Conservation (phyloP, 345 rosid species). For the Diplotaxis tenuifolia region DNA sequence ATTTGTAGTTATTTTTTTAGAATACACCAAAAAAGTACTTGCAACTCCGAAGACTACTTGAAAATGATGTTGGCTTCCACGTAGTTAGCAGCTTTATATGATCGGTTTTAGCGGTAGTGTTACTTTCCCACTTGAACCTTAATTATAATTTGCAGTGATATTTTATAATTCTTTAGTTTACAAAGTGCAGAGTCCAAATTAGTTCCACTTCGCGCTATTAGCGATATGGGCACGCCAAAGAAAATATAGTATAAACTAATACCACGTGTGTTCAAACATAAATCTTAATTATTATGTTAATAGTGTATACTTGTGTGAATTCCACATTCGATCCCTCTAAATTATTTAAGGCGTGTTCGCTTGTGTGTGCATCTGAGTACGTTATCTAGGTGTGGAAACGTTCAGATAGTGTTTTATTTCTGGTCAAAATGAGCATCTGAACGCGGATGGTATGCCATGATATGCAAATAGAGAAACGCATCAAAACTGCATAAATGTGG, state of each 20-base stretch:
- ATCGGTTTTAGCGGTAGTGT: neutral
- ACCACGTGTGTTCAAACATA: neutral
- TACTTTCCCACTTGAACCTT: slow-evolving; percentile 8
- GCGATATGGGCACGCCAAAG: slow-evolving; percentile 20
- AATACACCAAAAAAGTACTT: neutral
- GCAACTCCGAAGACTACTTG: neutral
- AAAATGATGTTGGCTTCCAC: slow-evolving; percentile 11
- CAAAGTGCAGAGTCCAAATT: slow-evolving; percentile 28
- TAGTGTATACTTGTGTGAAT: neutral
- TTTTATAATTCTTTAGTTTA: neutral
- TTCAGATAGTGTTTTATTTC: neutral
- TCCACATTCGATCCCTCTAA: neutral
- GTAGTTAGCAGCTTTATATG: neutral
- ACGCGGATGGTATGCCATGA: too few species aligned
- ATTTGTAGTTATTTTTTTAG: neutral
- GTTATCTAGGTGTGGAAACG: neutral
- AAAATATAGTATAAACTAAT: neutral
- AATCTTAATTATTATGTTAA: neutral
- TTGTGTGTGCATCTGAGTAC: neutral
- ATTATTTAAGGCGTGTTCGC: neutral
- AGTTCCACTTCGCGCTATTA: slow-evolving; percentile 17
- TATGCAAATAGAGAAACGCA: too few species aligned
- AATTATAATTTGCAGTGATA: neutral
- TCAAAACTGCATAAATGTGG: too few species aligned
- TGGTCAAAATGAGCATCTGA: neutral